Evolutionary conservation across 441 rosid genomes (phyloP).

Genomic region (Brassica hybrid): DNA sequence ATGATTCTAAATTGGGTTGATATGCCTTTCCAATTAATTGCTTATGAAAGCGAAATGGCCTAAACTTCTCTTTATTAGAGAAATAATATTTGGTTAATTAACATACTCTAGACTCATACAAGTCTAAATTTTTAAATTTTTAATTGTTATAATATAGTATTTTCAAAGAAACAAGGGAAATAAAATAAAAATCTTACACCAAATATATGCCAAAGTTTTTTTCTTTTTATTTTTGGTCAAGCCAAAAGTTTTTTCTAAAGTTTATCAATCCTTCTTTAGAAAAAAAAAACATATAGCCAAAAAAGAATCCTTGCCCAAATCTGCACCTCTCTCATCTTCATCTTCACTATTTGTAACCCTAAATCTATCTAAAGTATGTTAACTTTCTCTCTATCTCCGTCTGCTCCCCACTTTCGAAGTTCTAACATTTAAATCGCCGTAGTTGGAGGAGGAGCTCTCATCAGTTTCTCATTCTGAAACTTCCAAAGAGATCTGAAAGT

Average conservation of each 20-base stretch:
- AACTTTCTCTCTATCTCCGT: background rate
- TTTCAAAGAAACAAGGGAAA: background rate
- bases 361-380: constrained; percentile 16
- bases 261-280: constrained; percentile 29
- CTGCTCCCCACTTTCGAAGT: constrained; percentile 34
- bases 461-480: background rate
- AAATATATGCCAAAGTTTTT: constrained; percentile 26
- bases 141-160: background rate
- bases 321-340: constrained; percentile 41
- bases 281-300: background rate
- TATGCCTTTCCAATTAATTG: constrained; percentile 21
- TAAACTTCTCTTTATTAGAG: background rate
- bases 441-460: too few species aligned
- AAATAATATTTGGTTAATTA: background rate
- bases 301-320: constrained; percentile 36
- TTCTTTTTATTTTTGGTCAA: background rate
- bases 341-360: constrained; percentile 33
- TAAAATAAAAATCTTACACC: constrained; percentile 22
- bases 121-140: background rate
- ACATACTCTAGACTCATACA: background rate
- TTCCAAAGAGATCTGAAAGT: constrained; percentile 42
- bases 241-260: constrained; percentile 21
- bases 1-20: background rate
- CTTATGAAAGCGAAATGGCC: constrained; percentile 4
- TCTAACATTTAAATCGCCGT: constrained; percentile 37